Base-by-base conservation (phyloP, 257 asterid genomes). In the Ligustrum vulgare region DNA sequence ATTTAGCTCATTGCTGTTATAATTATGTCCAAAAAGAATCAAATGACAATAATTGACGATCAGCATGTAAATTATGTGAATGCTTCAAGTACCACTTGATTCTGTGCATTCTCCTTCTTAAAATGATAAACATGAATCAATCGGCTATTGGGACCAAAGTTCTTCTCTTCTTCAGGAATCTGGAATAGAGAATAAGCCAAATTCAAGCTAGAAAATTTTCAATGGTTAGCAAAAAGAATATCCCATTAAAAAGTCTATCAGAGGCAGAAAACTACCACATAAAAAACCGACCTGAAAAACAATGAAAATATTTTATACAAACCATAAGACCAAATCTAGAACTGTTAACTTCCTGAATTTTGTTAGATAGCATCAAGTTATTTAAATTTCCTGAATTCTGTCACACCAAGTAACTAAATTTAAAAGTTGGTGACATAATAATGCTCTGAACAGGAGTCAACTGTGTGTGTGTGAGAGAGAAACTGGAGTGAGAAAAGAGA, bases 141-240 rank as follows among this genome's bases (percentile, higher is more conserved):
- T 18, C 92, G 96, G 80, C 87, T 93, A 32, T 88, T 87, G 75
- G 94, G 93, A 79, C 96, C 97, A 69, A 88, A 85, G 81, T 87
- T 85, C 92, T 88, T 93, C 81, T 93, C 96, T 84, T 91, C 98
- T 76, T 93, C 98, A 49, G 98, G 98, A 83, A 93, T 79, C 98
- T 93, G 86, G 69, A 64, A 77, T 7, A 9, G 70, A 70, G 67
- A 25, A 73, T 58, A 75, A 83, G 34, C 67, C 33, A 60, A 8
- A 22, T 22, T 22, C 16, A 22, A 60, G 67, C 16, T 6, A 60
- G 70, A 41, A 73, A 33, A 49, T 69, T 22, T 73, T 33, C 73
- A 33, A 72, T 39, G 23, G 66, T 76, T 3, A 36, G 67, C 70
- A 41, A 36, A 64, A 75, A 11, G 66, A 51, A 72, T 23, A 23